Conservation (phyloP, 345 rosid species). For the Hypericum androsaemum region DNA sequence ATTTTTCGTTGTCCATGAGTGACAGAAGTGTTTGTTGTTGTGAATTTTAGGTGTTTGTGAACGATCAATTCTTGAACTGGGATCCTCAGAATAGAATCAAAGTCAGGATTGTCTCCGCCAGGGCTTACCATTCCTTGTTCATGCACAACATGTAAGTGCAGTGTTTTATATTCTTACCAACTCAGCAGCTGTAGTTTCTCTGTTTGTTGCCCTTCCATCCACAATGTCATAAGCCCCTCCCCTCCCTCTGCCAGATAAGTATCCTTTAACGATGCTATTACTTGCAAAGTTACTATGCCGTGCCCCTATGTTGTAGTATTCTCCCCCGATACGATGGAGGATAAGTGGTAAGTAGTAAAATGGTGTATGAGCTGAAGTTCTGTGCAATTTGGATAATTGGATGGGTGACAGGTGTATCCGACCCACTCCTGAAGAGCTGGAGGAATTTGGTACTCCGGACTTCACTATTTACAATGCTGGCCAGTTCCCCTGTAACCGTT, state of each 20-base stretch:
- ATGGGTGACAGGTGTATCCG: constrained; percentile 97
- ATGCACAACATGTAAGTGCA: constrained; percentile 97
- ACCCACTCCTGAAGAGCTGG: constrained; percentile 94
- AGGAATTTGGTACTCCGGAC: constrained; percentile 95
- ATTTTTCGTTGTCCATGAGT: no score
- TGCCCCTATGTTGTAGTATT: no score
- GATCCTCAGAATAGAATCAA: constrained; percentile 83
- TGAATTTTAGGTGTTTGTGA: constrained; percentile 61
- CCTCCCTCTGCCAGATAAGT: no score
- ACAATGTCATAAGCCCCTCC: no score
- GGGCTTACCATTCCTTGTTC: constrained; percentile 96
- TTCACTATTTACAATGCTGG: constrained; percentile 99
- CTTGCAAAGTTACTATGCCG: no score
- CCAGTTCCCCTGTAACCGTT: constrained; percentile 99
- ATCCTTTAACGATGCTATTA: no score
- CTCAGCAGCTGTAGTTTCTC: neutral
- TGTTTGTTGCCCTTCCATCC: no score
- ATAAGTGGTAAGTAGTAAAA: no score
- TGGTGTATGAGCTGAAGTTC: constrained; percentile 22
- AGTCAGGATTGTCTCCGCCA: constrained; percentile 94
- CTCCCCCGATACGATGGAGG: no score
- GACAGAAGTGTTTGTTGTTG: no score
- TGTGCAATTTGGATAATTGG: constrained; percentile 22
- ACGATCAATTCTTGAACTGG: constrained; percentile 95
- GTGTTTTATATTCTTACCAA: constrained; percentile 1